Evolutionary conservation across 345 rosid species (phyloP).

Genomic region (Erysimum cheiranthoides): DNA sequence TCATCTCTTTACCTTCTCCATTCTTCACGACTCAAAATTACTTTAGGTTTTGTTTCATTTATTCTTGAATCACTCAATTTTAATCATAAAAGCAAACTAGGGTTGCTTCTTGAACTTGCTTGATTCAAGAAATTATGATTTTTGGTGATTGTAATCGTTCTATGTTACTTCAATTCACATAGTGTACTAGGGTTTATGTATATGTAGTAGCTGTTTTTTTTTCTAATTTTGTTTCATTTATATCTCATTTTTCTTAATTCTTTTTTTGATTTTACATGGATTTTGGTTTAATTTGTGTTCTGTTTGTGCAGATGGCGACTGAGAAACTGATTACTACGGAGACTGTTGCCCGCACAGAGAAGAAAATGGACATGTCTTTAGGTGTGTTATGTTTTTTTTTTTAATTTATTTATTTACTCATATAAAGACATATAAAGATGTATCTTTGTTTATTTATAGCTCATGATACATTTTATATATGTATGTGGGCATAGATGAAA

Average conservation of each 20-base stretch:
- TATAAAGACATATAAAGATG: no score
- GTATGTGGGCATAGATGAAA: slow-evolving; percentile 57
- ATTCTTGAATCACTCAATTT: slow-evolving; percentile 24
- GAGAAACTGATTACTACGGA: slow-evolving; percentile 70
- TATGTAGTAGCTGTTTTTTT: no score
- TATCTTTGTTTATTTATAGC: background rate
- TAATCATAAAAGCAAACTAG: no score
- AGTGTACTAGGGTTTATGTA: slow-evolving; percentile 10
- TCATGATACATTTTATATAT: slow-evolving; percentile 19
- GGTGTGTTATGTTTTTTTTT: slow-evolving; percentile 47
- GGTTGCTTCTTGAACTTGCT: background rate
- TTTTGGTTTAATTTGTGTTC: background rate
- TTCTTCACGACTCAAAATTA: background rate
- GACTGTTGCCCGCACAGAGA: slow-evolving; percentile 83
- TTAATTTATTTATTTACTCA: background rate
- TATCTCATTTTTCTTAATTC: no score
- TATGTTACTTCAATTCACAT: slow-evolving; percentile 5
- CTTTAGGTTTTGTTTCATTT: background rate
- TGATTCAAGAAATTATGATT: slow-evolving; percentile 6
- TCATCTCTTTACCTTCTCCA: slow-evolving; percentile 28
- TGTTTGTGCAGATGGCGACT: slow-evolving; percentile 57
- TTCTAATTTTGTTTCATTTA: no score
- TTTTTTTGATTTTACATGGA: background rate
- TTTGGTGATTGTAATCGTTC: background rate
- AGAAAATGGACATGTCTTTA: slow-evolving; percentile 88